These are phyloP conservation scores for Gossypium arboreum DNA, from an alignment of 345 rosid genomes.

Conservation along the genomic window DNA sequence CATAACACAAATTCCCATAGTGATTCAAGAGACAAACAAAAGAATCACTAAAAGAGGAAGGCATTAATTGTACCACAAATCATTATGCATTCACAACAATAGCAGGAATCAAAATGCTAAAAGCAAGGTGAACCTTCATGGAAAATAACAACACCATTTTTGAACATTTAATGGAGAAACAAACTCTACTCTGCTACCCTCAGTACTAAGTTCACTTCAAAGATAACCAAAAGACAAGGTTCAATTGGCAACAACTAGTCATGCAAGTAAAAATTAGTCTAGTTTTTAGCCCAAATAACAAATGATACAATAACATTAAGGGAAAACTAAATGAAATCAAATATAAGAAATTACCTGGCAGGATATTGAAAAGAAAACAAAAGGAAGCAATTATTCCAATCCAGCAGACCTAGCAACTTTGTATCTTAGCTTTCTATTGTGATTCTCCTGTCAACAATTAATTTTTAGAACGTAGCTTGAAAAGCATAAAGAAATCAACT, in stretches of 20 bases:
- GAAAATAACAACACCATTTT: not conserved
- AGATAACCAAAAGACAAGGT: not conserved
- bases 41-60: not conserved
- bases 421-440: slow-evolving; percentile 58
- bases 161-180: not conserved
- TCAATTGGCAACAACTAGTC: too few species aligned
- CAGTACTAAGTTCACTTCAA: not conserved
- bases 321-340: too few species aligned
- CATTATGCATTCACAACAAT: not conserved
- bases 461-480: not conserved
- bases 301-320: not conserved
- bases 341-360: slow-evolving; percentile 11
- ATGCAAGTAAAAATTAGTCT: too few species aligned
- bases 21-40: not conserved
- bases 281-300: not conserved
- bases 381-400: slow-evolving; percentile 24
- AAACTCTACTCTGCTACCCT: not conserved
- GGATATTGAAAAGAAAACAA: not conserved
- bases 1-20: not conserved
- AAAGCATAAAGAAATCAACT: slow-evolving; percentile 8
- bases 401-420: slow-evolving; percentile 35
- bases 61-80: not conserved
- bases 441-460: slow-evolving; percentile 41
- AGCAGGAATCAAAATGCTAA: not conserved
- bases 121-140: not conserved